Evolutionary conservation across 2,329 filamentous ascomycete genomes (phyloP), one percentile per base, ranked within the genome.

Genomic region (Pyricularia pennisetigena): DNA sequence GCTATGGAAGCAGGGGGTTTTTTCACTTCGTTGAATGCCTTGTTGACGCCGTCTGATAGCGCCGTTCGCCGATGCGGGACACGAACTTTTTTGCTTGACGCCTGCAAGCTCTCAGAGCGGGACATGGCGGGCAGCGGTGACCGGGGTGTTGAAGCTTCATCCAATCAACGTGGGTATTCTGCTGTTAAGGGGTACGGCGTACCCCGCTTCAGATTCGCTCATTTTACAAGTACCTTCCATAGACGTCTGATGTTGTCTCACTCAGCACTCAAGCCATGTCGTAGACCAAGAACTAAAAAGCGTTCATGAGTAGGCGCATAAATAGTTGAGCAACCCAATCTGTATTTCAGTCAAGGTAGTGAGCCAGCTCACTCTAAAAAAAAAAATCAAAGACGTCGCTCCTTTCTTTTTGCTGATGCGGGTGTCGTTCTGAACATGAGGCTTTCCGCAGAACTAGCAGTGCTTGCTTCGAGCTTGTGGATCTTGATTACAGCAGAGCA

Each of bases 71-170:
- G 57, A 61, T 61, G 64, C 35, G 64, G 64, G 64, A 66, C 64
- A 66, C 68, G 72, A 72, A 71, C 74, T 75, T 75, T 75, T 74
- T 73, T 71, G 68, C 67, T 64, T 67, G 67, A 65, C 70, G 72
- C 72, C 70, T 69, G 71, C 63, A 28, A 30, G 63, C 68, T 70
- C 35, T n/a, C 35, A 67, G 35, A 20, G 67, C 59, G 62, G 62
- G 29, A 35, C 23, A 32, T 16, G 63, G 26, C 26, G 35, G 64
- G 26, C 30, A 16, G 23, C 35, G 35, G 35, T 49, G 64, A 57
- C 64, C 26, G 24, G 64, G 64, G 64, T 61, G 23, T 20, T 1
- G 12, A 24, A 69, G 68, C 68, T 69, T 68, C 24, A 64, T 30
- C 68, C 68, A 69, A 68, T 66, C 59, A 65, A 16, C n/a, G 24